Conservation (phyloP, 192 early-diverging fungal genomes). For the Neocallimastix lanati region DNA sequence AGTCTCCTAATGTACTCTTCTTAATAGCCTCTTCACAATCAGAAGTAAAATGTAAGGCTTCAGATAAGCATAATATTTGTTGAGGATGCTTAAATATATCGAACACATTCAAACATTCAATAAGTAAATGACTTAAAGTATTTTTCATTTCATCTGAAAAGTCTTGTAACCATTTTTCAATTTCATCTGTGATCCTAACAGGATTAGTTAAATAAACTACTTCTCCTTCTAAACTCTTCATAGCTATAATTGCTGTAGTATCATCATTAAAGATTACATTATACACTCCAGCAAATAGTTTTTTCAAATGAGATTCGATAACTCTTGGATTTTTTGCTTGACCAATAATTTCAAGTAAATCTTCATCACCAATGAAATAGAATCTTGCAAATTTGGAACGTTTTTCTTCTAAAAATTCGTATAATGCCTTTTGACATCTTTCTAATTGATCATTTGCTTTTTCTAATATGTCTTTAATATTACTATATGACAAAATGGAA, state of each 20-base stretch:
- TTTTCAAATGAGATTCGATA: constrained; percentile 36
- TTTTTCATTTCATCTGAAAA: constrained; percentile 29
- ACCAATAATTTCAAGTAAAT: constrained; percentile 35
- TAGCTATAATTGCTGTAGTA: constrained; percentile 16
- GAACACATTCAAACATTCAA: constrained; percentile 16
- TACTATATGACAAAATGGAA: constrained; percentile 17
- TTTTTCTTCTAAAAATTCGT: constrained; percentile 36
- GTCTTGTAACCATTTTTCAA: constrained; percentile 28
- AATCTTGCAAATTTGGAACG: constrained; percentile 27
- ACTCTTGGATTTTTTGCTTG: constrained; percentile 36
- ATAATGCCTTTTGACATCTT: constrained; percentile 36
- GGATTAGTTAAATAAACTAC: constrained; percentile 16
- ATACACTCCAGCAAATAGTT: constrained; percentile 37
- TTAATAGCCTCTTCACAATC: constrained; percentile 19
- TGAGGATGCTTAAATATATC: constrained; percentile 30
- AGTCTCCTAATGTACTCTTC: constrained; percentile 9
- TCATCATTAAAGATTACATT: constrained; percentile 23
- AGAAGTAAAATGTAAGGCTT: constrained; percentile 28
- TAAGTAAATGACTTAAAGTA: constrained; percentile 16
- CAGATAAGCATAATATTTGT: constrained; percentile 23
- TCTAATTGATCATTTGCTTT: constrained; percentile 31
- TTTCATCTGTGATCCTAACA: constrained; percentile 23
- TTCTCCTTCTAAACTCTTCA: constrained; percentile 33
- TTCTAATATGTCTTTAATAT: constrained; percentile 14
- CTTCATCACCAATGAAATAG: constrained; percentile 41